Evolutionary conservation across 768 basidiomycete species (phyloP), one percentile per base, ranked within the genome.

Genomic region (Cystobasidium onofrii): DNA sequence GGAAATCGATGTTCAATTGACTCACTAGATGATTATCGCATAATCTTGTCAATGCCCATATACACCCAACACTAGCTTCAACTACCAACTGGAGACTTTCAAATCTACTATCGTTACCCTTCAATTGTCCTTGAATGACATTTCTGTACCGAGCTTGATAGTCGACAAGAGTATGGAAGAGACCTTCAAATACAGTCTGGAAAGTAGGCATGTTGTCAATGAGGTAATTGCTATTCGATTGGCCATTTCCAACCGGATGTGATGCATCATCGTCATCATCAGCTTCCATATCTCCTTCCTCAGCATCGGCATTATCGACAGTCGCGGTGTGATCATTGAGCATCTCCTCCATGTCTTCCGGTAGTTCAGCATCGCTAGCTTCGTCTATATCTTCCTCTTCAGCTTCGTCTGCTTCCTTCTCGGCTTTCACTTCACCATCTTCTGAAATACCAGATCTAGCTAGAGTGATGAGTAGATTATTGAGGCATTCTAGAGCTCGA

Each of bases 381-480:
- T 74, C 12, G 77, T 74, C 23, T 77, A 75, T 80, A 74, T 75
- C 2, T 29, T 18, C n/a, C 33, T 36, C 64, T 13, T 41, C 41
- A 3, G 7, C 65, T 10, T 25, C 44, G 17, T 25, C 44, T 54
- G 2, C 75, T 50, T 79, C 80, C 65, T 52, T 18, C 50, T 43
- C 41, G 10, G 23, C 65, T 7, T 31, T 60, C 20, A 50, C 50
- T 70, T 29, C 52, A 81, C 80, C 44, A 80, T 75, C 12, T 77
- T 73, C n/a, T 76, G 76, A 80, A 64, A 73, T 25, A 39, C 50
- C 39, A 73, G 69, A 29, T 23, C 70, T 29, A 31, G 78, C 64
- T 13, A 81, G 77, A 0, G 82, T 82, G 52, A 84, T 77, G n/a
- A 83, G 78, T 1, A 83, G 81, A 77, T 84, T 84, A 79, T 84